Evolutionary conservation across 768 basidiomycete genomes (phyloP).

Genomic region (Ramaria sp.): DNA sequence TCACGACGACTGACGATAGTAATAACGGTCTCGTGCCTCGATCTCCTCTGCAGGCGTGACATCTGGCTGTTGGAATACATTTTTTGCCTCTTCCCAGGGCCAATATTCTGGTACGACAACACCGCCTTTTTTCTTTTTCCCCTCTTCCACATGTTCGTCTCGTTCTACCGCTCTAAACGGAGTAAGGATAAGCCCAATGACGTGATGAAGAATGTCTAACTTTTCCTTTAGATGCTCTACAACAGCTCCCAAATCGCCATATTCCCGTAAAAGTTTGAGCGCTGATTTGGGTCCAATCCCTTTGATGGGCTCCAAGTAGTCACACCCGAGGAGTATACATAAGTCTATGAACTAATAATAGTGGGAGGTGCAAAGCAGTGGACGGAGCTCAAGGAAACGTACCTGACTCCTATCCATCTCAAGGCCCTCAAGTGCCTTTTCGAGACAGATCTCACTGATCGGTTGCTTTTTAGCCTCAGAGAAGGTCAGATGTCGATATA

Average conservation of each 20-base stretch:
- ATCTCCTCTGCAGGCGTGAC: constrained; percentile 78
- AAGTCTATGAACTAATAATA: constrained; percentile 78
- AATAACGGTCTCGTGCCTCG: constrained; percentile 42
- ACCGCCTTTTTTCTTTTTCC: constrained; percentile 67
- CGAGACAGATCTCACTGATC: constrained; percentile 83
- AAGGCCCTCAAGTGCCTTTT: constrained; percentile 76
- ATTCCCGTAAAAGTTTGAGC: constrained; percentile 81
- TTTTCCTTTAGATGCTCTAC: constrained; percentile 72
- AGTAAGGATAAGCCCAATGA: constrained; percentile 3
- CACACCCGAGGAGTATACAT: constrained; percentile 93
- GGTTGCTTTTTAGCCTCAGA: constrained; percentile 96
- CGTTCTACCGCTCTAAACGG: constrained; percentile 28
- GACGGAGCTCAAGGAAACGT: constrained; percentile 6
- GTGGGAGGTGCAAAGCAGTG: background rate
- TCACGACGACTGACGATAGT: background rate
- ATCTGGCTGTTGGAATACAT: constrained; percentile 82
- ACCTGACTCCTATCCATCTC: constrained; percentile 90
- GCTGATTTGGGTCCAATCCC: constrained; percentile 95
- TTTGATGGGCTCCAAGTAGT: constrained; percentile 98
- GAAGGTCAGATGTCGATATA: constrained; percentile 94
- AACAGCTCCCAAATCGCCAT: constrained; percentile 59
- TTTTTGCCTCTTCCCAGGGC: constrained; percentile 95
- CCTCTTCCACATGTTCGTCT: constrained; percentile 30
- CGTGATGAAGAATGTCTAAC: constrained; percentile 25
- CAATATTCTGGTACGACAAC: constrained; percentile 84